A percentile compares a stretch with the other conserved stretches of the same genome.
Conservation (phyloP, 331 rosid genomes). For the Arachis monticola region DNA sequence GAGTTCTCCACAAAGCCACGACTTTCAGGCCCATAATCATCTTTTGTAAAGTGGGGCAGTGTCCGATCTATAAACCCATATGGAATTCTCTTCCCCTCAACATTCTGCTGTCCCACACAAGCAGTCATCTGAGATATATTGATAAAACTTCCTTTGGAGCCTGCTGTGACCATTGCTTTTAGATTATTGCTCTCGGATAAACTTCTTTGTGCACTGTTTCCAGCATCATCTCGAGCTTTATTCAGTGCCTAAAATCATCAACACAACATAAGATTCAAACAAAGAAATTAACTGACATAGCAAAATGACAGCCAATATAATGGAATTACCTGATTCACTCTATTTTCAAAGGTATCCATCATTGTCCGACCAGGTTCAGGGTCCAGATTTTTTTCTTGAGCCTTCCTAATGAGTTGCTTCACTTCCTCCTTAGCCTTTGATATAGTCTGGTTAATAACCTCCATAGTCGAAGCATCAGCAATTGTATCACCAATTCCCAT, state of each 20-base stretch:
- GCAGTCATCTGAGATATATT: conserved; percentile 99
- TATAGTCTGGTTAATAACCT: conserved; percentile 86
- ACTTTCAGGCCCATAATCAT: conserved; percentile 98
- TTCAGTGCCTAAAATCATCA: conserved; percentile 61
- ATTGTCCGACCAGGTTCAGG: conserved; percentile 97
- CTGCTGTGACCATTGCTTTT: conserved; percentile 99
- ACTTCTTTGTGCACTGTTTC: conserved; percentile 97
- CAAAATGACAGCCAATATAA: conserved; percentile 19
- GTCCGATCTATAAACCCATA: conserved; percentile 96
- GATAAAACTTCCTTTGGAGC: conserved; percentile 98
- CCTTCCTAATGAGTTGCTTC: conserved; percentile 84
- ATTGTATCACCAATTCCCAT: conserved; percentile 99
- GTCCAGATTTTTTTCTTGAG: conserved; percentile 83
- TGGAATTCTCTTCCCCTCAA: conserved; percentile 99
- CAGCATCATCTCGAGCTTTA: conserved; percentile 99
- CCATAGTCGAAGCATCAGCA: conserved; percentile 97
- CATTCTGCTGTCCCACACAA: conserved; percentile 99
- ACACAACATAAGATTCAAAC: conserved; percentile 31
- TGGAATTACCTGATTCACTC: conserved; percentile 85
- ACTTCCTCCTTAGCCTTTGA: conserved; percentile 86
- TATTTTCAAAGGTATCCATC: conserved; percentile 98
- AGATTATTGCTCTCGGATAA: conserved; percentile 94
- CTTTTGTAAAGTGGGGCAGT: conserved; percentile 94
- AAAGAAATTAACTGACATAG: conserved; percentile 16
- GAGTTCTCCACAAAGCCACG: conserved; percentile 99